phyloP scores from a whole-genome alignment of 306 rosid species.

The Vicia villosa region DNA sequence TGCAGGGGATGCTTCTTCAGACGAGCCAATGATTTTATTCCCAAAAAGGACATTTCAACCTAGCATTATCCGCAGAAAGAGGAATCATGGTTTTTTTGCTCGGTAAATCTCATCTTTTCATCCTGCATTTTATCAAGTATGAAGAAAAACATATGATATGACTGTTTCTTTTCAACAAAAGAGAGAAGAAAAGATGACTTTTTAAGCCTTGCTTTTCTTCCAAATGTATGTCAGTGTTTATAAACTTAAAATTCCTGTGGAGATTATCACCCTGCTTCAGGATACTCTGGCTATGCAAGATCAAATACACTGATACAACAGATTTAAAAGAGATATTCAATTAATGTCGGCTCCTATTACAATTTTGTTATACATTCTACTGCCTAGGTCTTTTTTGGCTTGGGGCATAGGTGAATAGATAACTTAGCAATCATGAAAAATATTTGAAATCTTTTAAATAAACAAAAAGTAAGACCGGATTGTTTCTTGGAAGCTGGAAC shows the following conservation, averaged over 20 bases:
- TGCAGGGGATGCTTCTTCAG: conserved; percentile 60
- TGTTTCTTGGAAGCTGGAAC: conserved; percentile 12
- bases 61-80: conserved; percentile 74
- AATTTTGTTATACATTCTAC: neutral
- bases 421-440: neutral
- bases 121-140: neutral
- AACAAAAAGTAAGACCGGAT: conserved; percentile 11
- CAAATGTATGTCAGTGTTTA: neutral
- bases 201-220: conserved; percentile 9
- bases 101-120: conserved; percentile 51
- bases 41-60: conserved; percentile 94
- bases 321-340: conserved; percentile 14
- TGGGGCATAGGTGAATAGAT: conserved; percentile 10
- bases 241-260: conserved; percentile 18
- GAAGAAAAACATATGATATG: too few relatives aligned
- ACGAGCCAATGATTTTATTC: conserved; percentile 77
- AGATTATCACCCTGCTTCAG: neutral
- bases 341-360: conserved; percentile 4
- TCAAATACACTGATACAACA: conserved; percentile 11
- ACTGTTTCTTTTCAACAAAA: too few relatives aligned
- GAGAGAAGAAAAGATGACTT: conserved; percentile 4
- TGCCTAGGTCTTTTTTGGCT: conserved; percentile 9
- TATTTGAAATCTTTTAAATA: conserved; percentile 26
- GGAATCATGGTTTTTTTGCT: conserved; percentile 93
- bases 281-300: neutral